Percentiles rank a stretch among this genome's conserved stretches.
phyloP scores from a whole-genome alignment of 345 rosid genomes.

The Diplotaxis tenuifolia region DNA sequence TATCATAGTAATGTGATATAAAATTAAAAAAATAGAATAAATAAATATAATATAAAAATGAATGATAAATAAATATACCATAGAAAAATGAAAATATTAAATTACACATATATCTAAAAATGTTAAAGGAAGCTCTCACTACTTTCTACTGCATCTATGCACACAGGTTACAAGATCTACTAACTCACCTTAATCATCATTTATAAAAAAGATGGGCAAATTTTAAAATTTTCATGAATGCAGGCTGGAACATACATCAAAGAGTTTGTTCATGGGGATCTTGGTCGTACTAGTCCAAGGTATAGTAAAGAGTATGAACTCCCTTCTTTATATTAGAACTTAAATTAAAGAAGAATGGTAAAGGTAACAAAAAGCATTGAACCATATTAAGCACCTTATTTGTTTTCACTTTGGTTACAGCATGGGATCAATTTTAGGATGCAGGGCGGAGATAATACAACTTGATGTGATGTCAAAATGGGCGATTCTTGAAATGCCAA shows the following conservation, averaged over 20 bases:
- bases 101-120: too few species aligned
- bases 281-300: conserved; percentile 94
- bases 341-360: background rate
- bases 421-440: conserved; percentile 75
- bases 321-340: background rate
- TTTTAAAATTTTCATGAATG: conserved; percentile 14
- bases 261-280: conserved; percentile 97
- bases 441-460: conserved; percentile 89
- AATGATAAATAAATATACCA: too few species aligned
- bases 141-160: conserved; percentile 88
- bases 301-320: conserved; percentile 23
- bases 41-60: too few species aligned
- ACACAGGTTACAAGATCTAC: conserved; percentile 62
- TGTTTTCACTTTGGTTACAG: conserved; percentile 43
- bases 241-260: conserved; percentile 98
- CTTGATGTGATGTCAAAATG: conserved; percentile 96
- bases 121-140: conserved; percentile 64
- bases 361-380: background rate
- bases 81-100: too few species aligned
- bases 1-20: too few species aligned
- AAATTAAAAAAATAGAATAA: too few species aligned
- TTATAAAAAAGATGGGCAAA: background rate
- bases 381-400: conserved; percentile 1
- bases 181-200: background rate
- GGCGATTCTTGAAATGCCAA: conserved; percentile 49